Base-by-base conservation (phyloP, 2,329 filamentous ascomycete genomes). In the Colletotrichum cereale region DNA sequence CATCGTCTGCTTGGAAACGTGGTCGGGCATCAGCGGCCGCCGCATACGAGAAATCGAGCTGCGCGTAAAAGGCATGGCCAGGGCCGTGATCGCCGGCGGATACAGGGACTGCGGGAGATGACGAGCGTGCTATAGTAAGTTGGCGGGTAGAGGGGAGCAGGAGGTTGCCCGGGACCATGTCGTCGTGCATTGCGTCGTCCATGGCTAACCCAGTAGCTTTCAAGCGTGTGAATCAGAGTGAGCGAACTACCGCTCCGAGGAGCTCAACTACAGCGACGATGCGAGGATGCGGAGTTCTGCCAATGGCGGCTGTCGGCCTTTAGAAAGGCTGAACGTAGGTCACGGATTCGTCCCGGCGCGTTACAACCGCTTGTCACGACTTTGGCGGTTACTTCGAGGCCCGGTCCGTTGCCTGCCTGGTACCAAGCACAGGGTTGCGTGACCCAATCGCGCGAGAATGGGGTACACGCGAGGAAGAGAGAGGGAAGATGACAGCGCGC, bases 111-210 rank as follows among this genome's bases (percentile, higher is more conserved):
- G 61, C 53, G 36, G 60, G 44, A 34, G 53, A 47, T n/a, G 24
- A 21, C 42, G 53, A 26, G 42, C 48, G 57, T 34, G 52, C 67
- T 63, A 79, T 76, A 66, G 77, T 76, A 73, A 80, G 76, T 75
- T 78, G 77, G 75, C 76, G 77, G 78, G 78, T 77, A 78, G 79
- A 77, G 75, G 75, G 75, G 77, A 79, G n/a, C n/a, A n/a, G 77
- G 77, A 79, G 77, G 71, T 79, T 79, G 75, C 77, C 76, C 62
- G 77, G 71, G 69, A 76, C 73, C 76, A 78, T 77, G 50, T 71
- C 65, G 70, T 66, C 61, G 67, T 66, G 61, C 61, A 71, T 71
- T 50, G 55, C 50, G 70, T 66, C 50, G 70, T 66, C 70, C 67
- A 71, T 66, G 66, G 55, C 55, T 38, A 66, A 72, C 26, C 64